phyloP scores from a whole-genome alignment of 805 yeast genomes.

The Brettanomyces sp. region DNA sequence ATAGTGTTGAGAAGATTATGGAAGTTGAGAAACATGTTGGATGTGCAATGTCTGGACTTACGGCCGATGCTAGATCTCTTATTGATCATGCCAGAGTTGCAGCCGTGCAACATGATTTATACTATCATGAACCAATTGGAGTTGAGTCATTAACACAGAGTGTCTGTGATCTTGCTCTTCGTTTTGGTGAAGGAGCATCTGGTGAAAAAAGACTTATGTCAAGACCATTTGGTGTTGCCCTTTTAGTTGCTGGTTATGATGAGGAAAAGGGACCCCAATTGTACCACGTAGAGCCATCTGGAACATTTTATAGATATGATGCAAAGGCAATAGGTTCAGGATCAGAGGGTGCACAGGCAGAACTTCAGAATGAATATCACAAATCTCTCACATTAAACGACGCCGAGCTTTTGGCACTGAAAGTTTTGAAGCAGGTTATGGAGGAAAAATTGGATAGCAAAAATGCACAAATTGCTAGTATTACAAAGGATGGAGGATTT shows the following conservation, averaged over 20 bases:
- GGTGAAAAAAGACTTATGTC: slow-evolving; percentile 95
- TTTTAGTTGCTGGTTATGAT: slow-evolving; percentile 91
- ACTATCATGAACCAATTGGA: slow-evolving; percentile 85
- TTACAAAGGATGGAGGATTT: slow-evolving; percentile 80
- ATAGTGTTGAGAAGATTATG: slow-evolving; percentile 91
- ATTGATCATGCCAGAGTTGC: slow-evolving; percentile 95
- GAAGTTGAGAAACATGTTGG: slow-evolving; percentile 93
- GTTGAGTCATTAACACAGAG: slow-evolving; percentile 93
- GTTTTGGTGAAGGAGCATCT: slow-evolving; percentile 95
- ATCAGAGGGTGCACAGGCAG: slow-evolving; percentile 98
- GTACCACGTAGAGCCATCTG: slow-evolving; percentile 98
- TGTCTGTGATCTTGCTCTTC: slow-evolving; percentile 90
- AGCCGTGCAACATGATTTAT: slow-evolving; percentile 77
- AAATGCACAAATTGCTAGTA: slow-evolving; percentile 91
- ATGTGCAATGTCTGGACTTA: slow-evolving; percentile 97
- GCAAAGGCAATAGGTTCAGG: slow-evolving; percentile 99
- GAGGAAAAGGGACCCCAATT: slow-evolving; percentile 90
- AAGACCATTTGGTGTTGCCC: slow-evolving; percentile 97
- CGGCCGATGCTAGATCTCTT: slow-evolving; percentile 98
- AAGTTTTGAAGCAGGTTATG: slow-evolving; percentile 94
- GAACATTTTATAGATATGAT: slow-evolving; percentile 94
- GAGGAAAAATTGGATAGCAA: slow-evolving; percentile 94
- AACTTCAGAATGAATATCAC: slow-evolving; percentile 93
- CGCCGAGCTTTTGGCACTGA: slow-evolving; percentile 83
- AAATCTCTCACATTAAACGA: slow-evolving; percentile 83